Conservation (phyloP, 768 basidiomycete genomes). For the Cubamyces sp. region DNA sequence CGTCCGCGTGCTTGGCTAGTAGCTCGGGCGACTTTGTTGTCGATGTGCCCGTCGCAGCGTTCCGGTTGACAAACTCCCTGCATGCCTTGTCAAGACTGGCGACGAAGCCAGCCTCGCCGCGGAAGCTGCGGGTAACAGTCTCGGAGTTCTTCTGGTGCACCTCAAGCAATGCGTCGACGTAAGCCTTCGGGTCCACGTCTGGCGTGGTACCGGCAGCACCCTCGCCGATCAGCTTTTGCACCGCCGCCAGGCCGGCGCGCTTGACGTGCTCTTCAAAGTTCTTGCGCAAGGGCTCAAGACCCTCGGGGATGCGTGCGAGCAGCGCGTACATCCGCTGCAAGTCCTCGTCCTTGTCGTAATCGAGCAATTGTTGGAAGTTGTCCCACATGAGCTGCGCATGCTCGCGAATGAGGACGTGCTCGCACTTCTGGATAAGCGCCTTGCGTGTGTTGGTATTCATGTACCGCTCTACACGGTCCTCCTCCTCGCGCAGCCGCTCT, state of each 20-base stretch:
- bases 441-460: slow-evolving; percentile 89
- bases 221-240: slow-evolving; percentile 67
- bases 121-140: slow-evolving; percentile 86
- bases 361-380: slow-evolving; percentile 86
- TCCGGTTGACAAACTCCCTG: slow-evolving; percentile 92
- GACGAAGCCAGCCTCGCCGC: slow-evolving; percentile 91
- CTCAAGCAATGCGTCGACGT: slow-evolving; percentile 89
- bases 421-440: slow-evolving; percentile 79
- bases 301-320: slow-evolving; percentile 88
- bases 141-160: slow-evolving; percentile 93
- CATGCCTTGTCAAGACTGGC: slow-evolving; percentile 95
- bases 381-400: slow-evolving; percentile 89
- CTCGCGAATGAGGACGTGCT: slow-evolving; percentile 88
- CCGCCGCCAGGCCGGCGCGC: slow-evolving; percentile 80
- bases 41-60: slow-evolving; percentile 85
- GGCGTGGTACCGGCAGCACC: slow-evolving; percentile 55
- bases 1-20: slow-evolving; percentile 89
- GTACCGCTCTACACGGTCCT: slow-evolving; percentile 93
- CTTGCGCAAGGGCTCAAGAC: slow-evolving; percentile 87
- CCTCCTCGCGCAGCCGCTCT: slow-evolving; percentile 89
- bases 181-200: slow-evolving; percentile 86
- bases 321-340: slow-evolving; percentile 93
- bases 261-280: slow-evolving; percentile 97
- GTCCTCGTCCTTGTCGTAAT: slow-evolving; percentile 94
- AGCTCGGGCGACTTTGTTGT: slow-evolving; percentile 89